Conservation (phyloP, 768 basidiomycete genomes). For the Lactarius hengduanensis region DNA sequence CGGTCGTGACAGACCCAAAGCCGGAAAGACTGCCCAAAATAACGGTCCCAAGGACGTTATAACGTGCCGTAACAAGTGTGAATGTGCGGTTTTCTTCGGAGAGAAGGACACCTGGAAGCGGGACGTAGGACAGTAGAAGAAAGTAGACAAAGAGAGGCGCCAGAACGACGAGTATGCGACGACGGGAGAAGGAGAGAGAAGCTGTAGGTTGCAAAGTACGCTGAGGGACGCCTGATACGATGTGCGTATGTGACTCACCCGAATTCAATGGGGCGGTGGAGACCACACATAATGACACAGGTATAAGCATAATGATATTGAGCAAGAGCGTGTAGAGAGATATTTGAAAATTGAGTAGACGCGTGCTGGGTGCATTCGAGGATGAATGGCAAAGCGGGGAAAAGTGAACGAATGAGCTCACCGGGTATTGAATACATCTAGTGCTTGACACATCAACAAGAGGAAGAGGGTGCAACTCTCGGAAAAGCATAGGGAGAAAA, state of each 20-base stretch:
- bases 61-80: constrained; percentile 50
- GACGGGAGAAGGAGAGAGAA: constrained; percentile 9
- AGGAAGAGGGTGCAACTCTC: constrained; percentile 73
- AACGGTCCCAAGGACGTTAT: constrained; percentile 73
- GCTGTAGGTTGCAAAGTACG: background rate
- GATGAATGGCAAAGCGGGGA: background rate
- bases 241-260: constrained; percentile 22
- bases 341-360: constrained; percentile 65
- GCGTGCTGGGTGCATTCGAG: constrained; percentile 43
- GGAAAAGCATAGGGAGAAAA: constrained; percentile 71
- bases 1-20: constrained; percentile 68
- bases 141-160: constrained; percentile 44
- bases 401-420: constrained; percentile 39
- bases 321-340: constrained; percentile 61
- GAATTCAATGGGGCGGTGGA: constrained; percentile 39
- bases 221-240: background rate
- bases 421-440: constrained; percentile 53
- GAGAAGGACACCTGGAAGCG: constrained; percentile 55
- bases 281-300: constrained; percentile 60
- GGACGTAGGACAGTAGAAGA: constrained; percentile 61
- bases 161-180: constrained; percentile 16
- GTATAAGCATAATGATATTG: constrained; percentile 64
- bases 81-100: constrained; percentile 39
- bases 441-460: constrained; percentile 69
- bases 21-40: constrained; percentile 81